Evolutionary conservation across 2,329 filamentous ascomycete species (phyloP).

Genomic region (Pseudogymnoascus sp.): DNA sequence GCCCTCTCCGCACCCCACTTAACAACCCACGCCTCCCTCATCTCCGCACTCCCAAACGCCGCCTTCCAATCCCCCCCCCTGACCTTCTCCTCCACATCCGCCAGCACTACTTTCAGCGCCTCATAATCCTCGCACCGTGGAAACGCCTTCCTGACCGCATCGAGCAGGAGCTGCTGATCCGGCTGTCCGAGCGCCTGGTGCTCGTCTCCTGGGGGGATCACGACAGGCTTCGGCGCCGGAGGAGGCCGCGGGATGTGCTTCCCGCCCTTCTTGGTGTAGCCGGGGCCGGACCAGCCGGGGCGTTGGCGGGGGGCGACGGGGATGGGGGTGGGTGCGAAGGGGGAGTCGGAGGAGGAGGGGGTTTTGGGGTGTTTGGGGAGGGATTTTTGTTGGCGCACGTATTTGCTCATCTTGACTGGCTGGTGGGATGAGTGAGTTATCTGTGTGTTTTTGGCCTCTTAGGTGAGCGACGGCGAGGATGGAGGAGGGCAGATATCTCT

Average conservation of each 20-base stretch:
- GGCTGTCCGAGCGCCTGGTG: conserved; percentile 34
- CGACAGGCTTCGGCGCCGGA: not conserved
- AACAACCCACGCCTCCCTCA: conserved; percentile 74
- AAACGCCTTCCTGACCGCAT: conserved; percentile 65
- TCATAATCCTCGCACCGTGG: conserved; percentile 39
- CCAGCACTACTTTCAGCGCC: conserved; percentile 51
- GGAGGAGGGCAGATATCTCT: not conserved
- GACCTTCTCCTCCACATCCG: conserved; percentile 77
- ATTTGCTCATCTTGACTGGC: not conserved
- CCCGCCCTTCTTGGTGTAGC: not conserved
- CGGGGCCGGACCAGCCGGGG: not conserved
- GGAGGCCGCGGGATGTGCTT: not conserved
- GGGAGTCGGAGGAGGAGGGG: conserved; percentile 4
- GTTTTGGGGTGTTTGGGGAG: not conserved
- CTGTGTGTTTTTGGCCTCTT: not conserved
- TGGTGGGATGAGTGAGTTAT: not conserved
- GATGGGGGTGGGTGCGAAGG: not conserved
- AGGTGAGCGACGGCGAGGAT: not conserved
- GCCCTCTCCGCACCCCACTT: conserved; percentile 77
- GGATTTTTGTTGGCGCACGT: conserved; percentile 1
- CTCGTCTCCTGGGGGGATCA: not conserved
- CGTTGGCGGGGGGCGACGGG: not conserved
- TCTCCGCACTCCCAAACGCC: conserved; percentile 66
- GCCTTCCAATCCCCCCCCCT: conserved; percentile 75
- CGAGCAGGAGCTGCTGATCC: conserved; percentile 62